A percentile compares a stretch with the other conserved stretches of the same genome.
phyloP scores from a whole-genome alignment of 148 eudicot species.

The Rhododendron molle region DNA sequence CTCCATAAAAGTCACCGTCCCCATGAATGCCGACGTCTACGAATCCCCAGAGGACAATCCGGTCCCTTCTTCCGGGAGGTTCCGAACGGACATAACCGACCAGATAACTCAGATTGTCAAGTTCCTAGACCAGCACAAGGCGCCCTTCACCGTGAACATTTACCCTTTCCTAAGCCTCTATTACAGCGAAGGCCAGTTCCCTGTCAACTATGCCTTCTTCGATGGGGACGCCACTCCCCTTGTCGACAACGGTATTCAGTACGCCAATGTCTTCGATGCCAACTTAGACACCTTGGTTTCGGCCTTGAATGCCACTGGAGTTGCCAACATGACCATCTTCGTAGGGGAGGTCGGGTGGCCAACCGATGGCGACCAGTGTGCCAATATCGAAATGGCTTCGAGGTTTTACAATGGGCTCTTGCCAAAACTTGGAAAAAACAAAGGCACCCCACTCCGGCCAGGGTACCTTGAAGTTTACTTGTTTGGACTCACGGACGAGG shows the following conservation, averaged over 20 bases:
- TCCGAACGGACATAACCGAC: constrained; percentile 51
- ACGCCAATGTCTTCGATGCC: constrained; percentile 89
- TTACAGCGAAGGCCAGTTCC: constrained; percentile 62
- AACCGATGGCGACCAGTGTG: constrained; percentile 76
- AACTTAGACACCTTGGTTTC: constrained; percentile 81
- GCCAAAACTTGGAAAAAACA: constrained; percentile 52
- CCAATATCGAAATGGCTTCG: constrained; percentile 44
- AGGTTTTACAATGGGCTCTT: constrained; percentile 75
- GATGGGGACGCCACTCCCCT: constrained; percentile 53
- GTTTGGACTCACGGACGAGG: constrained; percentile 82
- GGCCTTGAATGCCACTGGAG: constrained; percentile 51
- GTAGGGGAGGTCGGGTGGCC: constrained; percentile 99
- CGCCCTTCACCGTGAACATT: constrained; percentile 82
- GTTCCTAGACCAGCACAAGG: constrained; percentile 56
- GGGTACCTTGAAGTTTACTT: constrained; percentile 73
- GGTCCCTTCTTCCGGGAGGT: constrained; percentile 76
- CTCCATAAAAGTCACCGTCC: constrained; percentile 77
- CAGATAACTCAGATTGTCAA: constrained; percentile 61
- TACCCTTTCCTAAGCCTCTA: constrained; percentile 86
- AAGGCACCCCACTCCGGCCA: constrained; percentile 79
- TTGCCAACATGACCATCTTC: constrained; percentile 45
- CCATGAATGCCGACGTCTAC: constrained; percentile 78
- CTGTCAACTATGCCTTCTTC: constrained; percentile 80
- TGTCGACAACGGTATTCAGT: constrained; percentile 45
- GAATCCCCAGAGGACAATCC: constrained; percentile 51